Evolutionary conservation across 2,329 filamentous ascomycete species (phyloP).

Genomic region (Aspergillus felis): DNA sequence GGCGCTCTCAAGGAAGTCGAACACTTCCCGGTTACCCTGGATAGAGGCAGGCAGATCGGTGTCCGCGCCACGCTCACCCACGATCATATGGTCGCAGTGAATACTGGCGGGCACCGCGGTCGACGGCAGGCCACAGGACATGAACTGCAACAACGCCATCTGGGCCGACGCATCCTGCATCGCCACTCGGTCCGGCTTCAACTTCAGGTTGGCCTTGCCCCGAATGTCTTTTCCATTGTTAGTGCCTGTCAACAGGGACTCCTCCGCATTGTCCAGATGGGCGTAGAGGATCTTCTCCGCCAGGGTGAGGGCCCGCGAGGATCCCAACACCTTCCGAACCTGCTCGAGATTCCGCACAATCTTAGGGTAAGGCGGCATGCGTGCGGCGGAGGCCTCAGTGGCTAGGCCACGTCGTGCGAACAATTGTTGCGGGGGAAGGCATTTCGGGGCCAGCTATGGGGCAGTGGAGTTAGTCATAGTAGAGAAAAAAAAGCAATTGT

Average conservation of each 20-base stretch:
- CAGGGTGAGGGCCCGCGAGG: slow-evolving; percentile 65
- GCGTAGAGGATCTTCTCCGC: slow-evolving; percentile 98
- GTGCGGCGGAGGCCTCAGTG: slow-evolving; percentile 43
- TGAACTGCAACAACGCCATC: slow-evolving; percentile 98
- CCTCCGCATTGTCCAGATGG: slow-evolving; percentile 84
- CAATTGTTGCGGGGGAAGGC: slow-evolving; percentile 30
- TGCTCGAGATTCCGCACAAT: slow-evolving; percentile 72
- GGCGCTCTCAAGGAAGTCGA: slow-evolving; percentile 93
- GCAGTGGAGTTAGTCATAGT: slow-evolving; percentile 8
- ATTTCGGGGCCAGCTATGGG: slow-evolving; percentile 28
- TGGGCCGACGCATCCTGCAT: slow-evolving; percentile 99
- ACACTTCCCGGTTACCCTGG: slow-evolving; percentile 90
- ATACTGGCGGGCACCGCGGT: slow-evolving; percentile 96
- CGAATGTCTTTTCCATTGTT: slow-evolving; percentile 80
- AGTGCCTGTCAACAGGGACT: slow-evolving; percentile 77
- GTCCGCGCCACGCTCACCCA: slow-evolving; percentile 85
- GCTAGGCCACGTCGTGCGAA: slow-evolving; percentile 32
- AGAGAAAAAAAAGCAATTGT: not conserved
- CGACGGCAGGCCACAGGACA: slow-evolving; percentile 85
- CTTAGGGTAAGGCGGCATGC: slow-evolving; percentile 75
- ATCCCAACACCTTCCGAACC: slow-evolving; percentile 69
- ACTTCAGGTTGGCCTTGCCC: slow-evolving; percentile 86
- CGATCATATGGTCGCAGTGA: slow-evolving; percentile 98
- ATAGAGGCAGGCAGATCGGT: slow-evolving; percentile 82
- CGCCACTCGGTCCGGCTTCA: slow-evolving; percentile 94